Evolutionary conservation across 2,329 filamentous ascomycete genomes (phyloP), one percentile per base, ranked within the genome.

Genomic region (Bipolaris oryzae): DNA sequence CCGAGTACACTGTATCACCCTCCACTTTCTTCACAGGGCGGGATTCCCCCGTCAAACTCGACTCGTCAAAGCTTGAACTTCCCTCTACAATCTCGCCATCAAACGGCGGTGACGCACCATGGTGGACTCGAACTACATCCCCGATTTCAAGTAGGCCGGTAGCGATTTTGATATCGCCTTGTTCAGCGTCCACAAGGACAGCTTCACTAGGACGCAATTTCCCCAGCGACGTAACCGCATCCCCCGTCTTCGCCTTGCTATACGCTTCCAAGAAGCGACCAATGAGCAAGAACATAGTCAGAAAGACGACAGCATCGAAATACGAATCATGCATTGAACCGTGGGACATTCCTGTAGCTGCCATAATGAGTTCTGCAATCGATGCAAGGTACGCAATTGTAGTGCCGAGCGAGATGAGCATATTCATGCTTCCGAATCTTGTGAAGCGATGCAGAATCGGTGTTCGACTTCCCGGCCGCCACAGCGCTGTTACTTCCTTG

Each of bases 341-440:
- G 13, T 62, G 60, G 1, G 73, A 69, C 13, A 69, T 70, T 31
- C 74, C 76, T 3, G 78, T 76, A 51, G 80, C 80, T 4, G 81
- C 84, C 3, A 87, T 85, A 6, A 87, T 85, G 49, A 97, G 83
- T 62, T 96, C 87, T 15, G 87, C 89, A 21, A 96, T 79, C 0
- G 92, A 96, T 0, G 91, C 88, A 60, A 96, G 80, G 73, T 96
- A 96, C 1, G 93, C 93, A 58, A 97, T 91, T 2, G 87, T 89
- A 0, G 93, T 96, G 5, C 92, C 93, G 2, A 96, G 82, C 7
- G 90, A 95, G 77, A 97, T 93, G 57, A 97, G 84, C 79, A 96
- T 89, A 72, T 96, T 96, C 93, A 97, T 97, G 79, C 92, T 96
- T 7, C 93, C 93, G 69, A 97, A 97, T n/a, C 90, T 87, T 74